phyloP scores from a whole-genome alignment of 2,329 filamentous ascomycete species.

The Kalaharituber pfeilii region DNA sequence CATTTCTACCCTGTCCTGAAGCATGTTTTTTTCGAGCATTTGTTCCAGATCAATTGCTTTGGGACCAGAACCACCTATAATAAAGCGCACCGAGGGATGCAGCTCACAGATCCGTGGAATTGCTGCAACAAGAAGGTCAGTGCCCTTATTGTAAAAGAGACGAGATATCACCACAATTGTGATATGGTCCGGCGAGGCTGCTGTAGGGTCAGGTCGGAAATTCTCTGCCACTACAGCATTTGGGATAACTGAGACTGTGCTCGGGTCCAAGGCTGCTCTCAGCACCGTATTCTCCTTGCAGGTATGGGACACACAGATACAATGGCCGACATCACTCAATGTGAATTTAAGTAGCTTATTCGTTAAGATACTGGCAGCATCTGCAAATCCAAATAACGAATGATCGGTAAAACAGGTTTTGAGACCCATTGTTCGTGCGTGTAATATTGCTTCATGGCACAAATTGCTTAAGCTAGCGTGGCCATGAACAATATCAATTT shows the following conservation, averaged over 20 bases:
- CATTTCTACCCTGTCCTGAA: constrained; percentile 87
- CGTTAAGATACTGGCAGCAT: constrained; percentile 84
- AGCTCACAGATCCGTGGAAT: constrained; percentile 81
- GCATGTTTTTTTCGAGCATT: constrained; percentile 86
- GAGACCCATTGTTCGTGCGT: constrained; percentile 89
- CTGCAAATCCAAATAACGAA: constrained; percentile 91
- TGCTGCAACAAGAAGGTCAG: constrained; percentile 85
- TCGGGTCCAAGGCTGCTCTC: constrained; percentile 77
- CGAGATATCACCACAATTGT: constrained; percentile 95
- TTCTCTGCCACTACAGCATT: constrained; percentile 96
- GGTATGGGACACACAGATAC: constrained; percentile 95
- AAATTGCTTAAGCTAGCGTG: constrained; percentile 85
- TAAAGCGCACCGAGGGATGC: constrained; percentile 86
- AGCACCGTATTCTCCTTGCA: constrained; percentile 98
- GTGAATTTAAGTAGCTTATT: constrained; percentile 96
- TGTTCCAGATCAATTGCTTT: constrained; percentile 97
- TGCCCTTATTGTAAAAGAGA: constrained; percentile 97
- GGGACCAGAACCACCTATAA: constrained; percentile 87
- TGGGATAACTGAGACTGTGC: constrained; percentile 95
- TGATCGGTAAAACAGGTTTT: constrained; percentile 95
- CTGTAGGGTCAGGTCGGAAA: constrained; percentile 45
- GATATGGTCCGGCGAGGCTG: constrained; percentile 36
- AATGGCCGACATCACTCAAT: constrained; percentile 90
- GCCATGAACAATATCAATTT: constrained; percentile 95
- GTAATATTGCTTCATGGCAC: constrained; percentile 85